Conservation (phyloP, 2,329 filamentous ascomycete species). For the Talaromyces funiculosus region DNA sequence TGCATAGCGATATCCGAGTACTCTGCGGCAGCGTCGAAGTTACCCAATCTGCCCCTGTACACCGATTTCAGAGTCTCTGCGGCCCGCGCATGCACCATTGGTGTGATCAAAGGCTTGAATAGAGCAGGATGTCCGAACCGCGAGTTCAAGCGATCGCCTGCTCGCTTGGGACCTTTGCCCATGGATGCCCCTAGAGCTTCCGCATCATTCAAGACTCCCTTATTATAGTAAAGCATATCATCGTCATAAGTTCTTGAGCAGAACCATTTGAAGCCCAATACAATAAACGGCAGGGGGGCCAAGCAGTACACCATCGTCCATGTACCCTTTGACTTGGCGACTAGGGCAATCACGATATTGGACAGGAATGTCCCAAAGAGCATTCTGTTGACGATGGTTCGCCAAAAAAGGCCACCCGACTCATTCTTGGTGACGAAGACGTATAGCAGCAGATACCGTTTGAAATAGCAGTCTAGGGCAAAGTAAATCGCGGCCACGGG, state of each 20-base stretch:
- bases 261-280: constrained; percentile 81
- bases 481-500: constrained; percentile 88
- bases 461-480: constrained; percentile 75
- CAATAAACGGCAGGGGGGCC: constrained; percentile 68
- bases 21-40: constrained; percentile 35
- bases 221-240: constrained; percentile 74
- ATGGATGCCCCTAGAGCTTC: constrained; percentile 36
- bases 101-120: constrained; percentile 82
- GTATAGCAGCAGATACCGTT: constrained; percentile 92
- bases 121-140: constrained; percentile 85
- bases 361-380: constrained; percentile 74
- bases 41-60: constrained; percentile 72
- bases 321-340: constrained; percentile 65
- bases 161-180: constrained; percentile 35
- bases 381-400: constrained; percentile 85
- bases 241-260: constrained; percentile 71
- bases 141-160: constrained; percentile 62
- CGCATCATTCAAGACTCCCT: constrained; percentile 52
- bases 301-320: constrained; percentile 62
- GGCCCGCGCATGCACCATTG: constrained; percentile 90
- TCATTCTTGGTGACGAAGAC: constrained; percentile 96
- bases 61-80: constrained; percentile 80
- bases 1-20: constrained; percentile 77
- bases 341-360: constrained; percentile 70
- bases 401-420: constrained; percentile 89